Evolutionary conservation across 768 basidiomycete species (phyloP).

Genomic region (Termitomyces sp.): DNA sequence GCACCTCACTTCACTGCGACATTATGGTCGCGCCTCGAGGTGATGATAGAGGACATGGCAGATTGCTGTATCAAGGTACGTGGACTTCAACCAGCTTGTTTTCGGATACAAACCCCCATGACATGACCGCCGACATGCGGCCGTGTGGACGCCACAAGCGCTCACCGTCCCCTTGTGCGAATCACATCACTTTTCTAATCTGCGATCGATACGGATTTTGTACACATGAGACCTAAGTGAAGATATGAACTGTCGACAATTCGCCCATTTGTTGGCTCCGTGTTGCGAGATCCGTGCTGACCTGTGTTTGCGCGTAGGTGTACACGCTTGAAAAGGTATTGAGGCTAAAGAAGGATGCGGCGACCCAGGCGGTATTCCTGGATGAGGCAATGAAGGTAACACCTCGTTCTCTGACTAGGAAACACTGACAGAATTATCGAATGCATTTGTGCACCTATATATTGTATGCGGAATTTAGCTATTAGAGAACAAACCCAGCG

Average conservation of each 20-base stretch:
- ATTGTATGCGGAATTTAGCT: constrained; percentile 36
- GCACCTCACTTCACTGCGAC: constrained; percentile 83
- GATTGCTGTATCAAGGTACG: constrained; percentile 84
- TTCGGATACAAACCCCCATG: background rate
- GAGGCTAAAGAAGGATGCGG: constrained; percentile 79
- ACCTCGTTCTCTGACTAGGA: background rate
- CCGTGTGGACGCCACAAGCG: constrained; percentile 11
- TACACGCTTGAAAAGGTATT: constrained; percentile 95
- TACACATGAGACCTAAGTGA: background rate
- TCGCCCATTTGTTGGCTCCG: background rate
- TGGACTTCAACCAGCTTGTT: background rate
- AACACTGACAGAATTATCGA: background rate
- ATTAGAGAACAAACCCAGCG: constrained; percentile 88
- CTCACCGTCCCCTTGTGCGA: constrained; percentile 12
- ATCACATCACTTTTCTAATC: background rate
- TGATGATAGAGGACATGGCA: constrained; percentile 84
- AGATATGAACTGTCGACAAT: background rate
- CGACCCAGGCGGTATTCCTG: constrained; percentile 74
- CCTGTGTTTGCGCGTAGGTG: constrained; percentile 48
- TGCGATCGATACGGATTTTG: constrained; percentile 1
- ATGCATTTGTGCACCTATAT: background rate
- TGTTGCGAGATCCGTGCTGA: background rate
- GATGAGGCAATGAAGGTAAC: constrained; percentile 91
- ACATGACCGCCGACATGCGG: constrained; percentile 4
- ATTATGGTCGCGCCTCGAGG: constrained; percentile 79